Conservation (phyloP, 495 filamentous ascomycete genomes). For the Penicillium verhagenii region DNA sequence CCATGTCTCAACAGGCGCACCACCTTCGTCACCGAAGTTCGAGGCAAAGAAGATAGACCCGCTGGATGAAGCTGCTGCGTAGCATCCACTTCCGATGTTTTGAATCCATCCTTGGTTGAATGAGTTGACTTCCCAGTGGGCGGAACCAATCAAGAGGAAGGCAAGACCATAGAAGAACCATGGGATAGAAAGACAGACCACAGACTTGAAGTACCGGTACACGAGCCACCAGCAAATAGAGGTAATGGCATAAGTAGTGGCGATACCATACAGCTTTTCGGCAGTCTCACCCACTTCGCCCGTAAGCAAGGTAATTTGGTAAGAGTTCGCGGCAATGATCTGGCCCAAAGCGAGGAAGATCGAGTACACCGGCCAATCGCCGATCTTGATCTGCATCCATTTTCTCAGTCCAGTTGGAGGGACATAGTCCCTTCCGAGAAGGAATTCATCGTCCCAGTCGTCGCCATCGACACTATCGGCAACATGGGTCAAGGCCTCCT, state of each 20-base stretch:
- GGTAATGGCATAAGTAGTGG: constrained; percentile 60
- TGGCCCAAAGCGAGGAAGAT: constrained; percentile 65
- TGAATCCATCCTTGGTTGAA: constrained; percentile 49
- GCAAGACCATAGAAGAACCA: constrained; percentile 65
- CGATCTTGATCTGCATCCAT: constrained; percentile 45
- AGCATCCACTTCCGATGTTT: constrained; percentile 45
- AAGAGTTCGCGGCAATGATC: constrained; percentile 68
- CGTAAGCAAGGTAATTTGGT: constrained; percentile 68
- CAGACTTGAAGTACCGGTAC: constrained; percentile 61
- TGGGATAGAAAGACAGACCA: constrained; percentile 56
- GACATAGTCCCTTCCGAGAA: constrained; percentile 63
- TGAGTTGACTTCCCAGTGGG: constrained; percentile 47
- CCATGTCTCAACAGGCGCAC: constrained; percentile 48
- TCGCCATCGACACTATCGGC: constrained; percentile 27
- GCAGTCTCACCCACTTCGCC: constrained; percentile 63
- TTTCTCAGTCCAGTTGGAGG: constrained; percentile 64
- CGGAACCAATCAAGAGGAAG: constrained; percentile 64
- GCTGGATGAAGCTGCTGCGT: constrained; percentile 48
- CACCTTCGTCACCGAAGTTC: constrained; percentile 51
- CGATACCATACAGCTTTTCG: constrained; percentile 64
- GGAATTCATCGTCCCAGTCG: constrained; percentile 52
- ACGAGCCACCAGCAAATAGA: constrained; percentile 65
- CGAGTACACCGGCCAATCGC: constrained; percentile 73
- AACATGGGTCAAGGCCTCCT: constrained; percentile 28
- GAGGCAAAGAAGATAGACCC: constrained; percentile 52